A percentile compares a stretch with the other conserved stretches of the same genome.
Evolutionary conservation across 495 filamentous ascomycete species (phyloP).

Genomic region (Daldinia decipiens): DNA sequence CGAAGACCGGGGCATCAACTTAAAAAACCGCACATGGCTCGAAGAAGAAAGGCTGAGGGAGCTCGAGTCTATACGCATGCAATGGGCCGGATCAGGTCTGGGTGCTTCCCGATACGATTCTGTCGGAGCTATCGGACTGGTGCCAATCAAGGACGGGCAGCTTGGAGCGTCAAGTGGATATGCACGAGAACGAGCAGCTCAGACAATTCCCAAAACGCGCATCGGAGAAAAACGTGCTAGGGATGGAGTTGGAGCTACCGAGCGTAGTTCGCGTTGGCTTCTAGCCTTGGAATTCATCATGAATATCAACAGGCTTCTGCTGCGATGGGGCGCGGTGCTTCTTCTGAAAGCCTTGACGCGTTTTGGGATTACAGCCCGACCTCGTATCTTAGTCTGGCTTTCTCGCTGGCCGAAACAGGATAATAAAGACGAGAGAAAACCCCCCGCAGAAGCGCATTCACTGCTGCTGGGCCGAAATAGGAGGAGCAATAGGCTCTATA

Average conservation of each 20-base stretch:
- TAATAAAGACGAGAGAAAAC: conserved; percentile 40
- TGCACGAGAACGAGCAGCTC: conserved; percentile 69
- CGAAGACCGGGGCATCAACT: conserved; percentile 79
- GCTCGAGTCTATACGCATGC: conserved; percentile 66
- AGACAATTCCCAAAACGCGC: conserved; percentile 60
- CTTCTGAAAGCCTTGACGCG: conserved; percentile 64
- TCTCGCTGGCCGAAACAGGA: conserved; percentile 55
- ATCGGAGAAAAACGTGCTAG: conserved; percentile 56
- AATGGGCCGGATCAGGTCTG: conserved; percentile 59
- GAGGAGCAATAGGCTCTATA: conserved; percentile 29
- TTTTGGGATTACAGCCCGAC: conserved; percentile 70
- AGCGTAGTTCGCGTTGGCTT: conserved; percentile 76
- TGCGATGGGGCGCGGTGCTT: conserved; percentile 66
- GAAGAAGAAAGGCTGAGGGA: conserved; percentile 80
- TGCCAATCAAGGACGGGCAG: conserved; percentile 59
- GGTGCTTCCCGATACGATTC: conserved; percentile 58
- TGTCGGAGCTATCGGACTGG: conserved; percentile 62
- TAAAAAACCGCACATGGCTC: conserved; percentile 88
- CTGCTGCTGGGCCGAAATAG: conserved; percentile 13
- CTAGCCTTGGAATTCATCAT: conserved; percentile 78
- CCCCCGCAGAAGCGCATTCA: conserved; percentile 25
- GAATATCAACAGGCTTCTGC: conserved; percentile 73
- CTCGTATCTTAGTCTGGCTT: conserved; percentile 69
- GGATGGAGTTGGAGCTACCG: conserved; percentile 80
- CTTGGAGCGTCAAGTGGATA: conserved; percentile 68